Evolutionary conservation across 805 yeast species (phyloP), one percentile per base, ranked within the genome.

Genomic region (Debaryomyces castellii): DNA sequence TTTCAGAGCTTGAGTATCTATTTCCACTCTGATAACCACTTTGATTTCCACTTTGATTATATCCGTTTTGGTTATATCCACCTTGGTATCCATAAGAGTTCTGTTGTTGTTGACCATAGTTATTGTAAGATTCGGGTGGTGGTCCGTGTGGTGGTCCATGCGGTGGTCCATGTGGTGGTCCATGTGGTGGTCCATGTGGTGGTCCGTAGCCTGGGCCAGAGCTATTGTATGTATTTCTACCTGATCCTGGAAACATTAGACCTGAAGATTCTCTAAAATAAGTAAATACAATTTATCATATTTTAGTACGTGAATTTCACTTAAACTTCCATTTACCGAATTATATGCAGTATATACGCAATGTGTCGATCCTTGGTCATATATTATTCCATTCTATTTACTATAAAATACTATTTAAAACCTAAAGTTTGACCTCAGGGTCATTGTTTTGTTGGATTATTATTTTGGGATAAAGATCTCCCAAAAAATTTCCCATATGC

Each of bases 401-500:
- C 7, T 33, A 33, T 20, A 33, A 6, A 20, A 10, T 17, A 35
- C 23, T 21, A 27, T 18, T 39, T 27, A 27, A 9, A 30, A 30
- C n/a, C 17, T 57, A 61, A 42, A 62, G 56, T 46, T 61, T 60
- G 20, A 59, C 49, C n/a, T 49, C 52, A 10, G 55, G 55, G 39
- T 59, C 66, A 30, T 52, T 43, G 45, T 67, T 67, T 48, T 64
- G 69, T 16, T 52, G 47, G 24, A 57, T 49, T 17, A 70, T 53
- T 11, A 58, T 55, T 23, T 45, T 47, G 0, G 77, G 77, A 47
- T 72, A 72, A 45, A 69, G 50, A 28, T 58, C 64, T 11, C 67
- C 66, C 52, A 53, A 51, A 32, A 63, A 50, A 14, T 56, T 53
- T 11, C 91, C 89, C 61, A 82, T 71, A 60, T 89, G 96, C 96